Conservation (phyloP, 441 rosid species). For the Flueggea neowawraea region DNA sequence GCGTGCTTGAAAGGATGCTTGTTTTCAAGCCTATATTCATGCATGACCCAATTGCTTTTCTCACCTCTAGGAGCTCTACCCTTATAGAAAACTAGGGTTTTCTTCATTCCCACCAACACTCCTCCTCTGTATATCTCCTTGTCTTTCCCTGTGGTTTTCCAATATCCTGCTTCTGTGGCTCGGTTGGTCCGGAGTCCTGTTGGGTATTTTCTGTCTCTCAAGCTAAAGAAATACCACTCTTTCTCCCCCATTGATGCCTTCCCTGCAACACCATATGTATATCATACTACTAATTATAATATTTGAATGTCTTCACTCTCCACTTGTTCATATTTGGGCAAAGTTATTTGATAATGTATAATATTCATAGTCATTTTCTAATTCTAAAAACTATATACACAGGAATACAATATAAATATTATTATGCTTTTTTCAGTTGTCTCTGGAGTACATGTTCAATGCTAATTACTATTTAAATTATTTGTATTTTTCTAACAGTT, state of each 20-base stretch:
- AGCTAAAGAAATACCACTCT: constrained; percentile 90
- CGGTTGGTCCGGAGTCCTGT: constrained; percentile 96
- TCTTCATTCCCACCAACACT: constrained; percentile 90
- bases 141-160: constrained; percentile 98
- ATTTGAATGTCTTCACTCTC: too few species aligned
- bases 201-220: constrained; percentile 86
- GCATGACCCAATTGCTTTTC: constrained; percentile 97
- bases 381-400: too few species aligned
- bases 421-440: too few species aligned
- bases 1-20: constrained; percentile 28
- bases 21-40: constrained; percentile 85
- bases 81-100: constrained; percentile 91
- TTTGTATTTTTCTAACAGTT: too few species aligned
- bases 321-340: too few species aligned
- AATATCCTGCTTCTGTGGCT: constrained; percentile 87
- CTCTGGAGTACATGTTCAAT: too few species aligned
- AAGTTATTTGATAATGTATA: too few species aligned
- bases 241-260: constrained; percentile 98
- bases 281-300: too few species aligned
- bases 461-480: too few species aligned
- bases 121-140: constrained; percentile 67
- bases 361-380: too few species aligned
- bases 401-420: too few species aligned
- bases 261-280: constrained; percentile 29
- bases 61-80: constrained; percentile 99